Conservation (phyloP, 805 yeast genomes). For the Saccharomyces paradoxus region DNA sequence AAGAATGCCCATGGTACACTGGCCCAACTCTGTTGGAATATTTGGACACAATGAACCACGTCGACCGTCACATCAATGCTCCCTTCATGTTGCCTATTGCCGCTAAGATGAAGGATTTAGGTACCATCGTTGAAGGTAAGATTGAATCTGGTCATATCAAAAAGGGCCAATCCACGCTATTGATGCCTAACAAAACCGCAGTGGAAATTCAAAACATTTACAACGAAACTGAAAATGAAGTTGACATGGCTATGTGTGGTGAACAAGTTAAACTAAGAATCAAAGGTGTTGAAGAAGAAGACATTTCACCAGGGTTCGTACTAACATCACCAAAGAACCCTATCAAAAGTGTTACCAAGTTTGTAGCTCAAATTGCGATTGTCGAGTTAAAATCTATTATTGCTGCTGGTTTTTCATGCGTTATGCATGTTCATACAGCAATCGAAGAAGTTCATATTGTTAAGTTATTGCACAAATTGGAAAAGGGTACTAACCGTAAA, state of each 20-base stretch:
- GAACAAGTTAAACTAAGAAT: conserved; percentile 92
- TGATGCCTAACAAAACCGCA: conserved; percentile 85
- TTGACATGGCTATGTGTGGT: conserved; percentile 84
- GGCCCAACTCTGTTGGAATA: conserved; percentile 91
- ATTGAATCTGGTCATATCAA: conserved; percentile 91
- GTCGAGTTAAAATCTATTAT: conserved; percentile 92
- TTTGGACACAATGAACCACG: conserved; percentile 72
- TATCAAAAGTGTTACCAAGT: conserved; percentile 79
- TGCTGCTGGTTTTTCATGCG: conserved; percentile 94
- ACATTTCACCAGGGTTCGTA: conserved; percentile 84
- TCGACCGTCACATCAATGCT: conserved; percentile 80
- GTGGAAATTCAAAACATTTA: conserved; percentile 83
- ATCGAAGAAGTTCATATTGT: conserved; percentile 87
- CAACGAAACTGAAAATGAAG: conserved; percentile 94
- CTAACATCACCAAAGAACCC: conserved; percentile 81
- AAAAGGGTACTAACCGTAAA: conserved; percentile 93
- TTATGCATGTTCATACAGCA: conserved; percentile 97
- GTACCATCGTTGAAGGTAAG: conserved; percentile 97
- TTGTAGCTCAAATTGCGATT: conserved; percentile 94
- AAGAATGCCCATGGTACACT: conserved; percentile 82
- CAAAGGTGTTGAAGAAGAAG: conserved; percentile 97
- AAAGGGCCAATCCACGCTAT: conserved; percentile 62
- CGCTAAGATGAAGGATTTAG: conserved; percentile 92
- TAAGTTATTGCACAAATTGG: conserved; percentile 81
- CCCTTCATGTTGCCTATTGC: conserved; percentile 97